Conservation (phyloP, 345 rosid genomes). For the Eucalyptus erythrocorys region DNA sequence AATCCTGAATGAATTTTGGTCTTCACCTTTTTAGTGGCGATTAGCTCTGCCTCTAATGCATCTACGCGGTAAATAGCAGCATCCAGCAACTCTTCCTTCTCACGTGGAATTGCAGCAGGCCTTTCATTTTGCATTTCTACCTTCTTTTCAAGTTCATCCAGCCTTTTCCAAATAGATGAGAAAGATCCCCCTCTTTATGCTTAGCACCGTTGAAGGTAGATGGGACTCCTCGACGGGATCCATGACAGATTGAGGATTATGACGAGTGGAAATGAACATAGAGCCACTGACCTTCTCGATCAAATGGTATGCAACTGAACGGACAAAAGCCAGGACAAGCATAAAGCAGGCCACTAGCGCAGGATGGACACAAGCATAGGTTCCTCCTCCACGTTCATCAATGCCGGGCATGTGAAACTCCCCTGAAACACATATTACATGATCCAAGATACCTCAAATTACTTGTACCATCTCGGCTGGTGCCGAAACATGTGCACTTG, state of each 20-base stretch:
- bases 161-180: slow-evolving; percentile 11
- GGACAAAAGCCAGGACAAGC: slow-evolving; percentile 13
- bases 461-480: background rate
- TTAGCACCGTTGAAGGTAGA: slow-evolving; percentile 35
- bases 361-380: slow-evolving; percentile 9
- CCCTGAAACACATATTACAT: slow-evolving; percentile 18
- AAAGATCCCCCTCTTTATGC: slow-evolving; percentile 17
- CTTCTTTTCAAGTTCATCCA: slow-evolving; percentile 30
- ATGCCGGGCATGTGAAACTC: background rate
- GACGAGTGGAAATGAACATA: background rate
- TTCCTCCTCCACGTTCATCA: slow-evolving; percentile 11
- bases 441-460: background rate
- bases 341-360: slow-evolving; percentile 22
- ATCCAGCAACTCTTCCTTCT: slow-evolving; percentile 27
- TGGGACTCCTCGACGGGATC: background rate
- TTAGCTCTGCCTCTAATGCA: slow-evolving; percentile 30
- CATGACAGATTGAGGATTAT: background rate
- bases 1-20: background rate
- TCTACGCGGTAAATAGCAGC: slow-evolving; percentile 29
- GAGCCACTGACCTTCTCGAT: slow-evolving; percentile 5
- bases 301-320: slow-evolving; percentile 13
- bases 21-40: slow-evolving; percentile 31
- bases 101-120: slow-evolving; percentile 18
- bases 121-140: slow-evolving; percentile 16
- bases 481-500: background rate